A percentile compares a stretch with the other conserved stretches of the same genome.
Evolutionary conservation across 345 rosid species (phyloP).

Genomic region (thale cress (Arabidopsis thaliana)): DNA sequence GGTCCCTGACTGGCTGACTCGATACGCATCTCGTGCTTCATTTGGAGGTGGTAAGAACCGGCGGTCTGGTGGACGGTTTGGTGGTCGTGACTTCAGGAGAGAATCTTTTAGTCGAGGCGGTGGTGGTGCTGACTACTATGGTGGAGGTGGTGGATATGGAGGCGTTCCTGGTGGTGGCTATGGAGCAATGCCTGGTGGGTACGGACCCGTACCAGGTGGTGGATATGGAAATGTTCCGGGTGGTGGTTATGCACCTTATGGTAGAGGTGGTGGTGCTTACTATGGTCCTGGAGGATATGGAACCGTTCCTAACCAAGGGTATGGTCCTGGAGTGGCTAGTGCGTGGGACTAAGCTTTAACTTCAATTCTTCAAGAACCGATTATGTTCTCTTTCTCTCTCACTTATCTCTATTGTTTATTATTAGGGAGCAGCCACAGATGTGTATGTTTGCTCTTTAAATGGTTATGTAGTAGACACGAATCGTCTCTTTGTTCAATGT

Average conservation of each 20-base stretch:
- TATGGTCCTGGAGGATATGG: constrained; percentile 54
- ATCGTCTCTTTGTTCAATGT: constrained; percentile 19
- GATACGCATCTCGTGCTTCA: constrained; percentile 74
- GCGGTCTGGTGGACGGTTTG: constrained; percentile 82
- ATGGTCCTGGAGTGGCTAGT: constrained; percentile 68
- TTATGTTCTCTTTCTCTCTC: constrained; percentile 14
- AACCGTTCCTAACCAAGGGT: constrained; percentile 49
- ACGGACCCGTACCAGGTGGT: constrained; percentile 55
- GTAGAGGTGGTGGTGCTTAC: constrained; percentile 65
- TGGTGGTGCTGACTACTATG: constrained; percentile 61
- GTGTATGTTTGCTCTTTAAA: constrained; percentile 39
- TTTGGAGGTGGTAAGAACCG: constrained; percentile 63
- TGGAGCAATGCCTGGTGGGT: constrained; percentile 44
- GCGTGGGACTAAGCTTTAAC: constrained; percentile 70
- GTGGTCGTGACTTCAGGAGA: constrained; percentile 91
- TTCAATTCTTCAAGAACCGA: constrained; percentile 26
- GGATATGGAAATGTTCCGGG: constrained; percentile 47
- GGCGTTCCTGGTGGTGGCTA: constrained; percentile 47
- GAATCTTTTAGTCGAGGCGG: constrained; percentile 65
- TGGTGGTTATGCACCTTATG: constrained; percentile 44
- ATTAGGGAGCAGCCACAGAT: constrained; percentile 38
- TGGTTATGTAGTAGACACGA: constrained; percentile 44
- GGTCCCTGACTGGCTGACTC: constrained; percentile 92
- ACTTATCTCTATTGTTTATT: constrained; percentile 40
- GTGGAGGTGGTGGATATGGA: constrained; percentile 74